Base-by-base conservation (phyloP, 441 rosid species). In the Manihot esculenta region DNA sequence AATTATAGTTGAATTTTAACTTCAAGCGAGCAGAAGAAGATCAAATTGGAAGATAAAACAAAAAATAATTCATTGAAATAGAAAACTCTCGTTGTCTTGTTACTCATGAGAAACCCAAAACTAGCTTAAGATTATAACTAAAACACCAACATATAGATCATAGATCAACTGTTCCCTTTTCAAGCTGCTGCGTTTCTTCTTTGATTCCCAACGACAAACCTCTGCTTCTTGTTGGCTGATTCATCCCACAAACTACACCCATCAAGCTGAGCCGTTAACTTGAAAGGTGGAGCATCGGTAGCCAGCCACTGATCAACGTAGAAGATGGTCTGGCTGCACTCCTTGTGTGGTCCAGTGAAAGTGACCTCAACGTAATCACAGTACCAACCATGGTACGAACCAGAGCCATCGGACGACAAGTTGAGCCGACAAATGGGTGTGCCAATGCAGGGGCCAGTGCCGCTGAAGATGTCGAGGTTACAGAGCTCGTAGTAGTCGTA, bases 331-430 rank as follows among this genome's bases (percentile, higher is more conserved):
- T 77, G 83, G 8, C 81, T 27, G 45, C 95, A 91, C 6, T 64
- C n/a, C 0, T 65, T 68, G 65, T 88, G 90, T 44, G 81, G 80
- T 13, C 91, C 89, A 2, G 87, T 73, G 8, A 84, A 66, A 0
- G 89, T 80, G 10, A 90, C 90, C 85, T 92, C 94, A 1, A 84
- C 87, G 77, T 87, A 90, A n/a, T 89, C 85, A 15, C 79, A 77
- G 80, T 90, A 92, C 98, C 97, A 90, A 0, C 95, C 98, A n/a
- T 83, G 97, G 74, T 86, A 89, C 0, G 67, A 51, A 0, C 97
- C 93, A 2, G 87, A 82, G 1, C 97, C 97, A 26, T 89, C 95
- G 7, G 96, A 86, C 62, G 85, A 84, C 9, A 92, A 55, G 82
- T 87, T 90, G 15, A 92, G 66, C 4, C 88, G 75, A 64, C 95